phyloP scores from a whole-genome alignment of 164 flowering plant species.

The Houttuynia cordata region DNA sequence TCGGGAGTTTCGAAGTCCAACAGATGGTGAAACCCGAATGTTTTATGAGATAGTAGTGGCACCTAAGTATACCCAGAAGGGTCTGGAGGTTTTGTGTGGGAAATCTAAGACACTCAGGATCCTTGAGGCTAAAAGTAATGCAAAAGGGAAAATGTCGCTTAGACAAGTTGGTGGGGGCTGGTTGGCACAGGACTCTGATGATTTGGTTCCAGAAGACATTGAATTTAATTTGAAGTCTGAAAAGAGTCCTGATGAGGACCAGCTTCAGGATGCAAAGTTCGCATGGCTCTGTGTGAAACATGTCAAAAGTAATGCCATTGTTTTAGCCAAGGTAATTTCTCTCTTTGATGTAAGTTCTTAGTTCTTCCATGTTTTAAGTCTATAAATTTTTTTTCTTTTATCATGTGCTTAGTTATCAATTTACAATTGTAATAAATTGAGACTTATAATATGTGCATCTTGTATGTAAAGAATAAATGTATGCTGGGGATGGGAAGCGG shows the following conservation, averaged over 20 bases:
- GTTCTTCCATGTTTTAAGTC: background rate
- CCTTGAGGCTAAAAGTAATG: constrained; percentile 75
- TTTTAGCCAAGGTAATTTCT: constrained; percentile 73
- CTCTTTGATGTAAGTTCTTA: background rate
- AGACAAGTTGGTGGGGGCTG: constrained; percentile 98
- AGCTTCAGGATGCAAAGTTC: constrained; percentile 80
- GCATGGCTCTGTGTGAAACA: constrained; percentile 98
- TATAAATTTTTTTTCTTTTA: background rate
- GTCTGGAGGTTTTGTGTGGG: constrained; percentile 84
- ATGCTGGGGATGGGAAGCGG: constrained; percentile 99
- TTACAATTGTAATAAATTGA: no score
- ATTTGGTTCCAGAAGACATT: constrained; percentile 65
- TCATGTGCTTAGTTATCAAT: background rate
- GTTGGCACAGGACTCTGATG: constrained; percentile 93
- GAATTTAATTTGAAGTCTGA: constrained; percentile 48
- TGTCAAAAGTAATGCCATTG: constrained; percentile 98
- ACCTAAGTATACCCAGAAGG: constrained; percentile 71
- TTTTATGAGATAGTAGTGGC: constrained; percentile 98
- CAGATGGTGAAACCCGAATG: constrained; percentile 96
- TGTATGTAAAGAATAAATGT: constrained; percentile 53
- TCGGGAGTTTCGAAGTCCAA: constrained; percentile 92
- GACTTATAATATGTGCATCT: background rate
- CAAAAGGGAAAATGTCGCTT: constrained; percentile 74
- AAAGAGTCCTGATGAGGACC: constrained; percentile 44
- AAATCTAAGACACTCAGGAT: constrained; percentile 90